Evolutionary conservation across 208 protist species (phyloP).

Genomic region (Endotrypanum monterogeii): DNA sequence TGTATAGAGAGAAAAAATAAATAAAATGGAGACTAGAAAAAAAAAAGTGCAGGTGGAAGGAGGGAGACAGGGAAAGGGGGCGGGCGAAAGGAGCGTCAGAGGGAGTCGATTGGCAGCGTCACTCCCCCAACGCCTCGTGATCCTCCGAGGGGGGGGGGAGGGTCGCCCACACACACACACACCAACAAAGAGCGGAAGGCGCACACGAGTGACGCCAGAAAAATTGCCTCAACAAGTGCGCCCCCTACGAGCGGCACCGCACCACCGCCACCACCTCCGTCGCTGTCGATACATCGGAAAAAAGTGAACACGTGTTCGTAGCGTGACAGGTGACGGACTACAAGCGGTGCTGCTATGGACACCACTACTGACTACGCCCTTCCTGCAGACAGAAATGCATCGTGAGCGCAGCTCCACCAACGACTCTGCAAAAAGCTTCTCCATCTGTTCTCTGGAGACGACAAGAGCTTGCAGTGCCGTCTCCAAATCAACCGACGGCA

Average conservation of each 20-base stretch:
- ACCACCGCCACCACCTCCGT: constrained; percentile 22
- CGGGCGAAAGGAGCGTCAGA: background rate
- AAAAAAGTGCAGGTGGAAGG: no score
- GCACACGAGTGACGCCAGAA: background rate
- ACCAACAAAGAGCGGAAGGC: no score
- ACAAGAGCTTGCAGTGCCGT: constrained; percentile 10
- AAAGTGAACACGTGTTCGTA: background rate
- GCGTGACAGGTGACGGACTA: background rate
- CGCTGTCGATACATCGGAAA: constrained; percentile 19
- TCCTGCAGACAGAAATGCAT: background rate
- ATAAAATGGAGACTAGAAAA: background rate
- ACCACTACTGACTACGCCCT: background rate
- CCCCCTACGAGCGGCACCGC: constrained; percentile 1
- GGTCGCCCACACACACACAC: background rate
- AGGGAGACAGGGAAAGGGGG: background rate
- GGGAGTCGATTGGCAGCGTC: background rate
- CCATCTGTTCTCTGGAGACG: constrained; percentile 26
- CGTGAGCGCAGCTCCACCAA: constrained; percentile 15
- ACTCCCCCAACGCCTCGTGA: background rate
- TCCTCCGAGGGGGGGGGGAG: background rate
- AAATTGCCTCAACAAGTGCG: background rate
- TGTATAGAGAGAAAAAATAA: constrained; percentile 2
- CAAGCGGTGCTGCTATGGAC: background rate
- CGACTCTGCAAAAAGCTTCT: constrained; percentile 28
- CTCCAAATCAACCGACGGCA: background rate